A percentile compares a stretch with the other conserved stretches of the same genome.
phyloP scores from a whole-genome alignment of 306 rosid genomes.

The Acacia melanoxylon region DNA sequence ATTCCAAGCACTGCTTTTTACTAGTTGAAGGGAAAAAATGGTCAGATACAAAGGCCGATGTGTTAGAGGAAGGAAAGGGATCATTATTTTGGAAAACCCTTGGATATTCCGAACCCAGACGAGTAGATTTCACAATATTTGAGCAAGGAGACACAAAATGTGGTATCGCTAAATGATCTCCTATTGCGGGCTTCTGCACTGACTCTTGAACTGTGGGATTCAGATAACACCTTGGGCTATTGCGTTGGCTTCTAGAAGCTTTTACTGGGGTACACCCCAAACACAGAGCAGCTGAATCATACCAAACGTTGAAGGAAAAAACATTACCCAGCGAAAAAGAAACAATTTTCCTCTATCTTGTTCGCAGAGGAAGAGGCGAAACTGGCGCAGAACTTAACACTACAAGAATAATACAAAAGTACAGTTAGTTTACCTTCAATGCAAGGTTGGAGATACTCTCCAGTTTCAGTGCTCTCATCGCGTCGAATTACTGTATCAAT shows the following conservation, averaged over 20 bases:
- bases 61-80: not conserved
- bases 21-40: constrained; percentile 19
- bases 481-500: constrained; percentile 65
- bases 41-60: not conserved
- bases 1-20: constrained; percentile 38
- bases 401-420: not conserved
- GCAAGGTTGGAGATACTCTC: constrained; percentile 75
- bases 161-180: constrained; percentile 8
- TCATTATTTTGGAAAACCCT: not conserved
- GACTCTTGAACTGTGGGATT: constrained; percentile 36
- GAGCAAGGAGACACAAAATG: constrained; percentile 31
- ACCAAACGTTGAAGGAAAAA: not conserved
- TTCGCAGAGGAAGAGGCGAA: not conserved
- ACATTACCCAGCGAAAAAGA: not conserved
- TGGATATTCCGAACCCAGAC: constrained; percentile 13
- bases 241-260: constrained; percentile 67
- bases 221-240: constrained; percentile 60
- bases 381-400: constrained; percentile 3
- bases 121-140: constrained; percentile 25
- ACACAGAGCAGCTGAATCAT: constrained; percentile 65
- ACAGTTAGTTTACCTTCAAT: constrained; percentile 63
- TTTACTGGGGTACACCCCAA: constrained; percentile 68
- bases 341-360: not conserved
- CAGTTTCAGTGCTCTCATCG: constrained; percentile 60
- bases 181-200: constrained; percentile 26